phyloP scores from a whole-genome alignment of 768 basidiomycete genomes.

The Phanerodontia chrysosporium region DNA sequence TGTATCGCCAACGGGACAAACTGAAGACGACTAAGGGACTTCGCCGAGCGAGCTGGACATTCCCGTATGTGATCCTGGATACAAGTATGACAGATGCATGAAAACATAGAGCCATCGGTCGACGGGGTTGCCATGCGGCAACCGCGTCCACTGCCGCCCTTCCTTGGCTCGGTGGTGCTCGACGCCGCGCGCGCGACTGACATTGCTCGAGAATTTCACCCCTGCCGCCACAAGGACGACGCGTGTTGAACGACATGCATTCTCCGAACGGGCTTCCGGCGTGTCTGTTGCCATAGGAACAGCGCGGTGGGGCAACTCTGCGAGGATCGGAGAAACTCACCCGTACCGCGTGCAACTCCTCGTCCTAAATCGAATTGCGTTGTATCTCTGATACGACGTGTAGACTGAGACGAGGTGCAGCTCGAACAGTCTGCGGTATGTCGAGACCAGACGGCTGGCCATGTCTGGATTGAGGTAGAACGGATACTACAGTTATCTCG shows the following conservation, averaged over 20 bases:
- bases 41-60: too few species aligned
- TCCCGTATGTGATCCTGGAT: too few species aligned
- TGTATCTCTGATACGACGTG: not conserved
- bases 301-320: not conserved
- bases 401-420: not conserved
- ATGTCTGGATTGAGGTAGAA: not conserved
- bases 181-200: not conserved
- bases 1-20: too few species aligned
- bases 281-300: not conserved
- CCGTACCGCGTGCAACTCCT: not conserved
- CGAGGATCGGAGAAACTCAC: not conserved
- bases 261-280: not conserved
- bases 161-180: not conserved
- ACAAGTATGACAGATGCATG: too few species aligned
- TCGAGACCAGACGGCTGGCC: not conserved
- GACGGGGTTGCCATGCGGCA: too few species aligned
- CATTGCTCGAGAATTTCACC: not conserved
- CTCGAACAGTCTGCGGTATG: not conserved
- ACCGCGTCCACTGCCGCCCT: not conserved
- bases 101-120: too few species aligned
- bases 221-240: not conserved
- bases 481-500: too few species aligned
- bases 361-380: not conserved
- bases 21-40: too few species aligned
- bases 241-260: not conserved